Percentiles rank a stretch among this genome's conserved stretches.
Conservation (phyloP, 2,329 filamentous ascomycete genomes). For the Apiospora rasikravindrae region DNA sequence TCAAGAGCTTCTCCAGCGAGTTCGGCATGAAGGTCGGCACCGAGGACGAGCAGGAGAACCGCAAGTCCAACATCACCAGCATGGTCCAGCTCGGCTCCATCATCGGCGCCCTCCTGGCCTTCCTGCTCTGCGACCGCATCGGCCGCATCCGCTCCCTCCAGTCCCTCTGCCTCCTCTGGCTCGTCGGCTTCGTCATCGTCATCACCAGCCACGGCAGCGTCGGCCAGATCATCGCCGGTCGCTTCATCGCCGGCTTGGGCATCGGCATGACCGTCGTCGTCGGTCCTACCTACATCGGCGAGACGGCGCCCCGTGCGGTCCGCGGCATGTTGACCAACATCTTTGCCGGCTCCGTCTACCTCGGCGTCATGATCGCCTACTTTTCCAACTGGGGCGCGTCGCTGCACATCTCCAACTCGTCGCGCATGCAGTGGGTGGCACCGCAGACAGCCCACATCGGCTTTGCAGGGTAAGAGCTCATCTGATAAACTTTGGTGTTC, state of each 20-base stretch:
- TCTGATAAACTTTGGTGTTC: background rate
- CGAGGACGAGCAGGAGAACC: conserved; percentile 20
- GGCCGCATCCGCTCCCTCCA: conserved; percentile 33
- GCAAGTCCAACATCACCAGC: conserved; percentile 24
- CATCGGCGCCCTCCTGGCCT: conserved; percentile 26
- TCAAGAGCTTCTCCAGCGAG: conserved; percentile 49
- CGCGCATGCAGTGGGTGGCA: conserved; percentile 23
- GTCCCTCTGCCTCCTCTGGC: conserved; percentile 30
- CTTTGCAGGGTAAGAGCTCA: conserved; percentile 18
- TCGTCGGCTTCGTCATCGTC: conserved; percentile 30
- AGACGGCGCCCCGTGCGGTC: conserved; percentile 21
- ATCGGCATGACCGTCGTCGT: conserved; percentile 50
- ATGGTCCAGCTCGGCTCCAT: conserved; percentile 27
- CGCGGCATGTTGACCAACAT: conserved; percentile 25
- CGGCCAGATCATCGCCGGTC: conserved; percentile 41
- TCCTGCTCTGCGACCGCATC: conserved; percentile 32
- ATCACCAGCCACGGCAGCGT: conserved; percentile 22
- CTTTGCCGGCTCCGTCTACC: conserved; percentile 23
- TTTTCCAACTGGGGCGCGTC: conserved; percentile 23
- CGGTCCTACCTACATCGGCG: conserved; percentile 55
- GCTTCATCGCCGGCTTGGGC: conserved; percentile 49
- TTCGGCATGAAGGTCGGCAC: conserved; percentile 47
- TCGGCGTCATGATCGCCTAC: conserved; percentile 24
- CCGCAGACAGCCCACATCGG: conserved; percentile 24
- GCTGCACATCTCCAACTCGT: conserved; percentile 18